Evolutionary conservation across 495 filamentous ascomycete genomes (phyloP).

Genomic region (Penicillium ochrochloron): DNA sequence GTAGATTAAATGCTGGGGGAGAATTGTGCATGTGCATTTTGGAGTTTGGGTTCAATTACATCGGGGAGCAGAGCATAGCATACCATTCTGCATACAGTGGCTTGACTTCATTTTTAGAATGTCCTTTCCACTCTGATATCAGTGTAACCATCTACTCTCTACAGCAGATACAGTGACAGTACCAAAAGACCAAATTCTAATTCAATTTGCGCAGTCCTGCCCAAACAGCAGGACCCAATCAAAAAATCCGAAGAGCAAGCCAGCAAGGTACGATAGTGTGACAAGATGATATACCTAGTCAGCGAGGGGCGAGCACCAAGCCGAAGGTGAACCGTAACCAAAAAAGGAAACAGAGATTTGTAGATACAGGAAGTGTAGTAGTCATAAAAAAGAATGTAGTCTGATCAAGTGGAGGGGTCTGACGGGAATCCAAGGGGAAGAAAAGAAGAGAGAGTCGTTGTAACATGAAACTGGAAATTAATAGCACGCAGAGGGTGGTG

Average conservation of each 20-base stretch:
- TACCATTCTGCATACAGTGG: background rate
- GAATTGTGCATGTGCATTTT: background rate
- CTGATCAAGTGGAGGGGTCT: slow-evolving; percentile 9
- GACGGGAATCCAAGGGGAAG: slow-evolving; percentile 3
- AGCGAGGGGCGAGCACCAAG: slow-evolving; percentile 11
- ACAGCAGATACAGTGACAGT: background rate
- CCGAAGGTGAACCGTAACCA: slow-evolving; percentile 21
- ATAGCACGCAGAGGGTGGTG: background rate
- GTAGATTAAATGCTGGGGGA: background rate
- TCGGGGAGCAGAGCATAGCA: background rate
- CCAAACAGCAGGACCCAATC: background rate
- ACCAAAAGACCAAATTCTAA: background rate
- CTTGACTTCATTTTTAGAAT: background rate
- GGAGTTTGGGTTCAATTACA: background rate
- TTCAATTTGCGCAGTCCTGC: slow-evolving; percentile 10
- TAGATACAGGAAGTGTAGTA: slow-evolving; percentile 32
- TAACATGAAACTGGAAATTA: slow-evolving; percentile 10
- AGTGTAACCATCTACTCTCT: background rate
- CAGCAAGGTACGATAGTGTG: slow-evolving; percentile 28
- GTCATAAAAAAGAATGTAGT: slow-evolving; percentile 34
- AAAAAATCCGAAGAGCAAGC: slow-evolving; percentile 5
- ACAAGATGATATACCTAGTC: slow-evolving; percentile 32
- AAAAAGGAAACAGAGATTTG: slow-evolving; percentile 13
- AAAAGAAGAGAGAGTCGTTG: slow-evolving; percentile 5
- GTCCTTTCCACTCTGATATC: background rate